A percentile compares a stretch with the other conserved stretches of the same genome.
Conservation (phyloP, 192 early-diverging fungal genomes). For the Gonapodya sp. region DNA sequence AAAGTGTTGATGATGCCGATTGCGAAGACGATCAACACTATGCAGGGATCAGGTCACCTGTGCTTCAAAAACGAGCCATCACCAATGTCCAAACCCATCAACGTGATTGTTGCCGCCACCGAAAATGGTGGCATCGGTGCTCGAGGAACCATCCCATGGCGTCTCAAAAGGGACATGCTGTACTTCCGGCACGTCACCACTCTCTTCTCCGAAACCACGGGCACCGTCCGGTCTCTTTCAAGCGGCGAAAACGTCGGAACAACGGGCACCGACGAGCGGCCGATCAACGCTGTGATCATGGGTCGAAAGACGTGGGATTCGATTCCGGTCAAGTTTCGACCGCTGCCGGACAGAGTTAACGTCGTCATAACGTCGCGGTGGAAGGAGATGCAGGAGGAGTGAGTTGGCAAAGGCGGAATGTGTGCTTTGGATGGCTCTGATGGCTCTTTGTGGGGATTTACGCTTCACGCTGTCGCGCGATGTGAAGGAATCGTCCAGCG, state of each 20-base stretch:
- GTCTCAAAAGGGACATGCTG: constrained; percentile 70
- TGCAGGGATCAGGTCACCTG: too few species aligned
- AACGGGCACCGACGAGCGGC: background rate
- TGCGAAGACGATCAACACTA: too few species aligned
- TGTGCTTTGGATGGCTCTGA: too few species aligned
- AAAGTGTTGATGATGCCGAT: too few species aligned
- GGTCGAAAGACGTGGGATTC: constrained; percentile 90
- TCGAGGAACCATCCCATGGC: constrained; percentile 70
- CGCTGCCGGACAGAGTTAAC: constrained; percentile 70
- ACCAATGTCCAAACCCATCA: constrained; percentile 22
- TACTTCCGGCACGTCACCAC: constrained; percentile 69
- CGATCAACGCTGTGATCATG: constrained; percentile 80
- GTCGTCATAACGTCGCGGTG: constrained; percentile 58
- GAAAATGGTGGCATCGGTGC: constrained; percentile 68
- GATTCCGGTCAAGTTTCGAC: constrained; percentile 71
- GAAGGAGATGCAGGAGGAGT: background rate
- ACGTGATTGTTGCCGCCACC: constrained; percentile 69
- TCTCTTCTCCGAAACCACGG: constrained; percentile 2
- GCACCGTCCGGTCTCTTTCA: constrained; percentile 10
- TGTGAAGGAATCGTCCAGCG: background rate
- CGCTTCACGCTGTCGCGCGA: background rate
- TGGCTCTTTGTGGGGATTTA: background rate
- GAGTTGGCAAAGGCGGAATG: too few species aligned
- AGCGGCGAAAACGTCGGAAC: constrained; percentile 5
- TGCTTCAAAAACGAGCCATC: too few species aligned